Evolutionary conservation across 2,329 filamentous ascomycete species (phyloP).

Genomic region (Nothomitra cinnamomea): DNA sequence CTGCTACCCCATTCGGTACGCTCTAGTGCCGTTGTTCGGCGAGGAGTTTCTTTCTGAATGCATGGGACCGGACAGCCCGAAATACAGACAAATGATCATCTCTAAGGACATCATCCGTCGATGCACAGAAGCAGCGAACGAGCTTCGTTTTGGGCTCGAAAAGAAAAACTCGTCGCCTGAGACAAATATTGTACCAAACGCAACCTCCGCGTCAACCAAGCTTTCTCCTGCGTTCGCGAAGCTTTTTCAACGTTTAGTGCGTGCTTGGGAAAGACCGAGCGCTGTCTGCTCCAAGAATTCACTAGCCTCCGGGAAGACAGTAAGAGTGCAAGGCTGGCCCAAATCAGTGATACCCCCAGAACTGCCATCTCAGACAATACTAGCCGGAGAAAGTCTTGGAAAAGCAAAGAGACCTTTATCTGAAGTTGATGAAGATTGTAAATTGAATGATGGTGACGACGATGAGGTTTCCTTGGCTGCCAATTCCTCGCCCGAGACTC

Average conservation of each 20-base stretch:
- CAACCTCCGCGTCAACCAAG: not conserved
- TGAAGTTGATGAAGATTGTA: conserved; percentile 5
- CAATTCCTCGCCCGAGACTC: not conserved
- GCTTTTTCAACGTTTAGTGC: too few relatives aligned
- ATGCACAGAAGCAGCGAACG: conserved; percentile 13
- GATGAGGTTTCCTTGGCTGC: not conserved
- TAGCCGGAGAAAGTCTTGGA: conserved; percentile 10
- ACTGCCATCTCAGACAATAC: not conserved
- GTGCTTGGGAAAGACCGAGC: too few relatives aligned
- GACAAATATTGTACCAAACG: not conserved
- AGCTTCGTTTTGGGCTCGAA: conserved; percentile 9
- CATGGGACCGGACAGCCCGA: conserved; percentile 41
- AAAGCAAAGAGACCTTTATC: conserved; percentile 11
- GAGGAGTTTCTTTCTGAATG: conserved; percentile 61
- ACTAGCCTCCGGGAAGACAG: too few relatives aligned
- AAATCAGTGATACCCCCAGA: not conserved
- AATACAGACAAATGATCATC: conserved; percentile 52
- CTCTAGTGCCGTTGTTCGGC: conserved; percentile 81
- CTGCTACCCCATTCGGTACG: conserved; percentile 68
- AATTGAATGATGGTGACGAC: not conserved
- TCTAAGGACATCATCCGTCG: conserved; percentile 20
- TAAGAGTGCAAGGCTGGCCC: not conserved
- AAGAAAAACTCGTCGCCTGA: not conserved
- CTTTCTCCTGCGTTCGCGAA: not conserved
- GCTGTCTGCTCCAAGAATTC: not conserved